Base-by-base conservation (phyloP, 2,329 filamentous ascomycete genomes). In the Nemania diffusa region DNA sequence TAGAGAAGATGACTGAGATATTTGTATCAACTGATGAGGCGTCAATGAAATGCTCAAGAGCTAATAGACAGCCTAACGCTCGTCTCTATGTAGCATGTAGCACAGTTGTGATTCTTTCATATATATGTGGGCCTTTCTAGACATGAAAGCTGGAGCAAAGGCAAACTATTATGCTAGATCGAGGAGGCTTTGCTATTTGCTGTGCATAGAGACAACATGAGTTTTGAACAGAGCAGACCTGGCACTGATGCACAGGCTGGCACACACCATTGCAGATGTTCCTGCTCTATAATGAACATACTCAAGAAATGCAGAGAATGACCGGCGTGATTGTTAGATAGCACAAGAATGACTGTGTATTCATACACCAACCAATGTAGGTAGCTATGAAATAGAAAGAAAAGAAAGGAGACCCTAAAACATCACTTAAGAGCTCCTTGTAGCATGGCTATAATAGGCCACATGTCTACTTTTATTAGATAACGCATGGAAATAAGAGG, bases 41-140 rank as follows among this genome's bases (percentile, higher is more conserved):
- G 9, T 57, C 57, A 32, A 69, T 56, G 52, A 56, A 64, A 61
- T 69, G 29, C 62, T 34, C 8, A 63, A 58, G 66, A 51, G 58
- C 56, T 69, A 56, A 74, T 75, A 73, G 73, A 67, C 57, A 68
- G 46, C 60, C 29, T 34, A 55, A 32, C 52, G 62, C 52, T 32
- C 24, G 20, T 60, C 52, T 52, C 15, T 52, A n/a, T n/a, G n/a
- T n/a, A n/a, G n/a, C n/a, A 20, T 60, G 56, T 52, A 64, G 44
- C 42, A 69, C 42, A 40, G 27, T 59, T 62, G 53, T 52, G 57
- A 63, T 57, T 71, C 72, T 73, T 75, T 74, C 65, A 68, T 29
- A 51, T n/a, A 63, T 44, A 52, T 55, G 59, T 22, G 5, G 46
- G 42, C 60, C 22, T 37, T 40, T 63, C 37, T 11, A 15, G 24